A percentile compares a stretch with the other conserved stretches of the same genome.
Evolutionary conservation across 2,329 filamentous ascomycete genomes (phyloP).

Genomic region (Neofusicoccum cordaticola): DNA sequence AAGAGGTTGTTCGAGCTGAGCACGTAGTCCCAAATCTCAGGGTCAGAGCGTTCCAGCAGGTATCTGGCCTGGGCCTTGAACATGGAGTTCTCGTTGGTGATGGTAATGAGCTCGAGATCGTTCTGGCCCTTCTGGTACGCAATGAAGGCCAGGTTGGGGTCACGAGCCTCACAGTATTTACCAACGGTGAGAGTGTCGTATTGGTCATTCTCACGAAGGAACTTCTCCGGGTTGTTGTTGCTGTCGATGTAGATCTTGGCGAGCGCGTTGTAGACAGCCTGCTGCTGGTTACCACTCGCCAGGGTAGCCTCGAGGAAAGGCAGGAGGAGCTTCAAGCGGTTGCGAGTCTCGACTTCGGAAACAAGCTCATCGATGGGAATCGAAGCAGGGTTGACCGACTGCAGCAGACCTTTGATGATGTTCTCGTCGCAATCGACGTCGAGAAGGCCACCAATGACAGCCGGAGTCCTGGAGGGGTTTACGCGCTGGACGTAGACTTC

Average conservation of each 20-base stretch:
- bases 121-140: constrained; percentile 96
- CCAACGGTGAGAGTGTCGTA: constrained; percentile 91
- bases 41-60: constrained; percentile 82
- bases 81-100: constrained; percentile 99
- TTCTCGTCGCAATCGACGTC: constrained; percentile 96
- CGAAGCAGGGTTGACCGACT: constrained; percentile 76
- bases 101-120: constrained; percentile 91
- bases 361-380: constrained; percentile 96
- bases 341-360: constrained; percentile 88
- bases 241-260: constrained; percentile 99
- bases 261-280: constrained; percentile 93
- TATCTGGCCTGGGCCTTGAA: constrained; percentile 97
- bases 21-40: constrained; percentile 91
- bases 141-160: constrained; percentile 92
- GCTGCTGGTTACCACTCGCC: constrained; percentile 86
- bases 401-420: constrained; percentile 89
- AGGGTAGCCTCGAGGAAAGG: constrained; percentile 95
- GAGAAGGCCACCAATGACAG: constrained; percentile 86
- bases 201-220: constrained; percentile 94
- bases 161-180: constrained; percentile 98
- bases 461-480: constrained; percentile 85
- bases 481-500: constrained; percentile 97
- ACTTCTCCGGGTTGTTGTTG: constrained; percentile 97
- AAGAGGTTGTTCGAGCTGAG: constrained; percentile 95
- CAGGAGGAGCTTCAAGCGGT: constrained; percentile 89